Conservation (phyloP, 176 grass and related monocot species). For the Dactylis glomerata region DNA sequence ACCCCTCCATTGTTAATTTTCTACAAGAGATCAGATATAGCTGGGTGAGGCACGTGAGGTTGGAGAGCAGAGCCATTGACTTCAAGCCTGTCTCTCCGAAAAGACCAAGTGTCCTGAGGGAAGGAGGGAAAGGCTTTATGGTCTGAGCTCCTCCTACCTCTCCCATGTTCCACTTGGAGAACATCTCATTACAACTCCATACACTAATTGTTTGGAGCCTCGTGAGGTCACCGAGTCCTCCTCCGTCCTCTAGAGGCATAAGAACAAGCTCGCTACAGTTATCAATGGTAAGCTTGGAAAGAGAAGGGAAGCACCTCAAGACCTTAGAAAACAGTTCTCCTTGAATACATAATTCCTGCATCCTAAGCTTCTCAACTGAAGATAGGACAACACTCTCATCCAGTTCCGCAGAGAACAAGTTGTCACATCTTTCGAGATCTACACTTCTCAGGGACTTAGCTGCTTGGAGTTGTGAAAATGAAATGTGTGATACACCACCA, state of each 20-base stretch:
- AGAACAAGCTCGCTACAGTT: background rate
- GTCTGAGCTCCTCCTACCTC: background rate
- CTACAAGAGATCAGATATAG: rapidly evolving
- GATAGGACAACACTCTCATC: background rate
- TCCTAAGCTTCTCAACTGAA: too few relatives aligned
- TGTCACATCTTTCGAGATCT: rapidly evolving
- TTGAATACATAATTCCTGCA: background rate
- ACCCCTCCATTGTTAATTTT: background rate
- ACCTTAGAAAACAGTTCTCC: background rate
- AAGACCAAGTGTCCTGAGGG: background rate
- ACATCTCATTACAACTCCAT: rapidly evolving
- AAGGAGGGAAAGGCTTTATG: background rate
- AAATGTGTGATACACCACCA: background rate
- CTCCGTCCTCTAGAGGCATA: background rate
- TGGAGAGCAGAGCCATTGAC: background rate
- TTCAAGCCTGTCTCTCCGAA: background rate
- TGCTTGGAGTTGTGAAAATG: background rate
- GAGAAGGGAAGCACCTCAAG: background rate
- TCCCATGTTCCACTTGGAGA: background rate
- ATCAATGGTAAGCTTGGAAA: background rate
- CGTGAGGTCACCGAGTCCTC: background rate
- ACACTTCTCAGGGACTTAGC: background rate
- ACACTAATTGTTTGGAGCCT: background rate
- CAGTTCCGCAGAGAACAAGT: background rate
- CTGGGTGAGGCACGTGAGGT: background rate